Conservation (phyloP, 371 early-diverging fungal species). For the Mortierella sp. region DNA sequence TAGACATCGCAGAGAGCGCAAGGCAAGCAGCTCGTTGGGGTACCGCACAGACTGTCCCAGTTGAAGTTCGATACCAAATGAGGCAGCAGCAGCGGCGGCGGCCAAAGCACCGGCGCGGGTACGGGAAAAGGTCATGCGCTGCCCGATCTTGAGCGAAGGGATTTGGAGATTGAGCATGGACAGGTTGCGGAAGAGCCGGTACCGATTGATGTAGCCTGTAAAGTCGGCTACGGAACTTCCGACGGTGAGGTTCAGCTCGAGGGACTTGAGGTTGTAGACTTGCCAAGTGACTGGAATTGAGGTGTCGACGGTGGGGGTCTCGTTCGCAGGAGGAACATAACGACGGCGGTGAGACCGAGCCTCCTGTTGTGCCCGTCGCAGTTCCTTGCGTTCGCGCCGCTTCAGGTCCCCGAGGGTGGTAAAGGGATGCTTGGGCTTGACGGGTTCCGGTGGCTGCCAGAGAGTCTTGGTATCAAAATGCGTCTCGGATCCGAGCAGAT, state of each 20-base stretch:
- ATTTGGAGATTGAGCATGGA: neutral
- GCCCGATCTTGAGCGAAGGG: constrained; percentile 8
- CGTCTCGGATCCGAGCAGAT: neutral
- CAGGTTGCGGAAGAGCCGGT: constrained; percentile 26
- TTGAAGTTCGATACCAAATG: neutral
- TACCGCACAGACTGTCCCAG: neutral
- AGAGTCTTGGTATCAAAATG: neutral
- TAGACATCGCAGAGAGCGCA: constrained; percentile 12
- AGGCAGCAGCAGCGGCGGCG: neutral
- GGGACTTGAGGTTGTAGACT: constrained; percentile 19
- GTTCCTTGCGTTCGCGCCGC: constrained; percentile 6
- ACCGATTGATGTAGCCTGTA: constrained; percentile 5
- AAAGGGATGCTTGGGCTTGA: neutral
- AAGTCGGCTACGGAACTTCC: neutral
- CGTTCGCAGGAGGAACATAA: neutral
- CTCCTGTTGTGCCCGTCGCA: neutral
- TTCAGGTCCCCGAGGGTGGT: constrained; percentile 8
- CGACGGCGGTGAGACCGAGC: constrained; percentile 12
- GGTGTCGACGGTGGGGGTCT: neutral
- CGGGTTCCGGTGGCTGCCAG: neutral
- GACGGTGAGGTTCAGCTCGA: neutral
- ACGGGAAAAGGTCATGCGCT: neutral
- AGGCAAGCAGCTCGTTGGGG: constrained; percentile 11
- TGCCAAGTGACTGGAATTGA: constrained; percentile 15
- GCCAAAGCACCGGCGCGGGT: neutral